phyloP scores from a whole-genome alignment of 148 eudicot species.

The Cornus kousa region DNA sequence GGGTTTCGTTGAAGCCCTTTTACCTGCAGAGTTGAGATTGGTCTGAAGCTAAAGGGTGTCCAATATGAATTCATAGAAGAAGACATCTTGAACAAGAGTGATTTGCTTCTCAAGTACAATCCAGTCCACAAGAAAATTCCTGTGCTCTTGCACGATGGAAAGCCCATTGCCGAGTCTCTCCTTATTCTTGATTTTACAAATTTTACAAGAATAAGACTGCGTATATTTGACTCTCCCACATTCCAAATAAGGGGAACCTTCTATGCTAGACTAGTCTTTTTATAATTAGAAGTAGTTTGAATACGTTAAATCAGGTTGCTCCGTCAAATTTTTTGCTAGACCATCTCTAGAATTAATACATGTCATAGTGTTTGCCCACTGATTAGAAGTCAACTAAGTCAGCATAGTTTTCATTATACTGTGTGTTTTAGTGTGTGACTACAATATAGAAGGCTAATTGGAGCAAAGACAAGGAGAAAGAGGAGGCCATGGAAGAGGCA shows the following conservation, averaged over 20 bases:
- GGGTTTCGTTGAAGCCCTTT: slow-evolving; percentile 19
- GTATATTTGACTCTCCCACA: too few relatives aligned
- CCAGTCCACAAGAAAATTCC: slow-evolving; percentile 34
- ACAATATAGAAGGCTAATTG: slow-evolving; percentile 23
- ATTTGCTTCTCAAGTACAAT: slow-evolving; percentile 28
- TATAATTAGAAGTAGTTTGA: too few relatives aligned
- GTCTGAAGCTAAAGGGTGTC: slow-evolving; percentile 32
- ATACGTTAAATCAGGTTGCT: too few relatives aligned
- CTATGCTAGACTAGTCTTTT: too few relatives aligned
- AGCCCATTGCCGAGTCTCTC: slow-evolving; percentile 37
- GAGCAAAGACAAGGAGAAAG: slow-evolving; percentile 27
- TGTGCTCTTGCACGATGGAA: slow-evolving; percentile 7
- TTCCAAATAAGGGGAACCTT: too few relatives aligned
- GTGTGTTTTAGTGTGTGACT: slow-evolving; percentile 22
- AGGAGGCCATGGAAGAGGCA: slow-evolving; percentile 25
- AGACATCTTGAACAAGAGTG: slow-evolving; percentile 18
- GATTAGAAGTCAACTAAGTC: too few relatives aligned
- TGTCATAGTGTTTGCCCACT: too few relatives aligned
- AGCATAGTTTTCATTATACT: too few relatives aligned
- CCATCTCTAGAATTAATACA: too few relatives aligned
- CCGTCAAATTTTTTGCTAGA: too few relatives aligned
- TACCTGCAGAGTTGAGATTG: slow-evolving; percentile 25
- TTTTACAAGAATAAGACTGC: slow-evolving; percentile 30
- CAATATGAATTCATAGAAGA: slow-evolving; percentile 24
- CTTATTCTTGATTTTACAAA: slow-evolving; percentile 50